Percentiles rank a stretch among this genome's conserved stretches.
phyloP scores from a whole-genome alignment of 768 basidiomycete species.

The Tulasnella sp. region DNA sequence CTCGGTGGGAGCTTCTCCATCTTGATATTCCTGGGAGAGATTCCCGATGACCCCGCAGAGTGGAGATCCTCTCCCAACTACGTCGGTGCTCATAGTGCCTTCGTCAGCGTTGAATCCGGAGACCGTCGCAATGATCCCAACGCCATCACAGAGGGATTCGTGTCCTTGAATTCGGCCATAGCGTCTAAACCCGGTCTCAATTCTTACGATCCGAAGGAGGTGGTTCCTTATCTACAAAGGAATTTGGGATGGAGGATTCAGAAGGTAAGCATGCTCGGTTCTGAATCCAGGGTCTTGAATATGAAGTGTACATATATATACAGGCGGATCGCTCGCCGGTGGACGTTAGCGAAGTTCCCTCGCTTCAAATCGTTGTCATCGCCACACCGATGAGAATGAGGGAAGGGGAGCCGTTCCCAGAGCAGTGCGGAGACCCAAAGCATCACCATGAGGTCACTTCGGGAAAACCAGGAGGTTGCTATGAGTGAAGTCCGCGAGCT shows the following conservation, averaged over 20 bases:
- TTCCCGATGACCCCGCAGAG: slow-evolving; percentile 33
- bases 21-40: slow-evolving; percentile 41
- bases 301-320: too few relatives aligned
- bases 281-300: neutral
- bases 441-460: neutral
- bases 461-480: neutral
- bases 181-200: slow-evolving; percentile 23
- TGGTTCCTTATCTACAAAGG: slow-evolving; percentile 37
- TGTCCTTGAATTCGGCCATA: slow-evolving; percentile 38
- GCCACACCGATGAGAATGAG: neutral
- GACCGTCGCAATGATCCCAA: slow-evolving; percentile 27
- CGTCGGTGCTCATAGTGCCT: slow-evolving; percentile 41
- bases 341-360: neutral
- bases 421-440: neutral
- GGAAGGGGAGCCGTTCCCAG: neutral
- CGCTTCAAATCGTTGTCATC: neutral
- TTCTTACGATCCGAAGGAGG: slow-evolving; percentile 35
- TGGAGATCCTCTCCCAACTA: slow-evolving; percentile 35
- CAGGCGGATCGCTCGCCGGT: neutral
- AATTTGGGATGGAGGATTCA: slow-evolving; percentile 39
- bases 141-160: slow-evolving; percentile 38
- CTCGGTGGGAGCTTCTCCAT: slow-evolving; percentile 40
- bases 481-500: neutral
- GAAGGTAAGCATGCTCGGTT: slow-evolving; percentile 29
- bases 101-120: slow-evolving; percentile 34